Conservation (phyloP, 495 filamentous ascomycete species). For the Bryoglossum gracile region DNA sequence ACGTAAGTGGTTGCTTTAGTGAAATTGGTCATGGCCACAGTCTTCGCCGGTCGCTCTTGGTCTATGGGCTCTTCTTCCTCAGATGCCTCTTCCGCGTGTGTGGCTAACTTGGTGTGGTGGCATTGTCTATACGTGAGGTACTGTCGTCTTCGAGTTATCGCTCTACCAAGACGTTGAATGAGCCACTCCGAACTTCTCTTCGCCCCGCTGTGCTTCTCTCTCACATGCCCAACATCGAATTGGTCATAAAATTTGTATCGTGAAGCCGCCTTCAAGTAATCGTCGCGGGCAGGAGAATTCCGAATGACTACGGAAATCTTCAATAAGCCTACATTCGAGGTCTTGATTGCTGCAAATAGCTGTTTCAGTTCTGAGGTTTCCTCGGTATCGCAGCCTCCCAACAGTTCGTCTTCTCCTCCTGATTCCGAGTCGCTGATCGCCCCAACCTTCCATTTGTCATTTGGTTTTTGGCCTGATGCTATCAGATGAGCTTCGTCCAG, state of each 20-base stretch:
- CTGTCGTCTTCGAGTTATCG: slow-evolving; percentile 34
- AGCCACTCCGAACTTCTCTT: slow-evolving; percentile 17
- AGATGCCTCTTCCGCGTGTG: slow-evolving; percentile 21
- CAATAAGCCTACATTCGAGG: slow-evolving; percentile 27
- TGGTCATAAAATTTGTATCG: slow-evolving; percentile 21
- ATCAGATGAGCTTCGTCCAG: slow-evolving; percentile 1
- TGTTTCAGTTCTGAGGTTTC: slow-evolving; percentile 18
- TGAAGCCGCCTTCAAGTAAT: slow-evolving; percentile 24
- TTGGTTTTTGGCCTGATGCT: slow-evolving; percentile 4
- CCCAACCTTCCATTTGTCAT: slow-evolving; percentile 12
- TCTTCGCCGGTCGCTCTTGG: slow-evolving; percentile 3
- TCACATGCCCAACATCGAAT: slow-evolving; percentile 24
- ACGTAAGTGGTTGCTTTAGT: slow-evolving; percentile 19
- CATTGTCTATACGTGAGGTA: slow-evolving; percentile 36
- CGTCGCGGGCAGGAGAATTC: slow-evolving; percentile 31
- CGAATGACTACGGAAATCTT: slow-evolving; percentile 30
- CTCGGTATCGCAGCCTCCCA: too few relatives aligned
- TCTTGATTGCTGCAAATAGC: slow-evolving; percentile 21
- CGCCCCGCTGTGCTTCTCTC: slow-evolving; percentile 12
- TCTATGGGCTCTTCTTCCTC: slow-evolving; percentile 11
- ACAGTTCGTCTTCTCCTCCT: neutral
- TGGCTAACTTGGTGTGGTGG: slow-evolving; percentile 32
- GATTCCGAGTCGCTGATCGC: slow-evolving; percentile 7
- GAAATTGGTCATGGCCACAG: slow-evolving; percentile 11
- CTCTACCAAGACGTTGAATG: slow-evolving; percentile 32